Base-by-base conservation (phyloP, 148 eudicot species). In the Fagopyrum homotropicum region DNA sequence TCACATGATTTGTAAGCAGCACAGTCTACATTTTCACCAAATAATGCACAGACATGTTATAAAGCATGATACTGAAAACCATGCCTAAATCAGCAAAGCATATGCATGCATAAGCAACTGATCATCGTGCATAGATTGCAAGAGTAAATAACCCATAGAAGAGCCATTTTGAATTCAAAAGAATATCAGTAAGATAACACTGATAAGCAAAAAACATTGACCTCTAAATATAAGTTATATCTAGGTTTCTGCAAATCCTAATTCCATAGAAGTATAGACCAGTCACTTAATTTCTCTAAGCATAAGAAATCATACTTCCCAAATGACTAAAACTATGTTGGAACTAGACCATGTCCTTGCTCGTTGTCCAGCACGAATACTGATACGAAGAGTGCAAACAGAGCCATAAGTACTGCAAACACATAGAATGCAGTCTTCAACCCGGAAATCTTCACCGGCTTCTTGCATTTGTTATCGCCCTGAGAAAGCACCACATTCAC, bases 261-360 rank as follows among this genome's bases (percentile, higher is more conserved):
- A 35, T 5, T 15, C 71, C 17, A 40, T 46, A 66, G 14, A 40
- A 35, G 40, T 35, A 35, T 35, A 0, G 1, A 35, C 0, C 40
- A 35, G 40, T 35, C 8, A 11, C 29, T 66, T 3, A 15, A 4
- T 14, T 35, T 35, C 71, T 66, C 46, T 4, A 5, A 61, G 22
- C 14, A 74, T 17, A 63, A 77, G 75, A 48, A 74, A 69, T n/a
- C 40, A 64, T 59, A 76, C 40, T 64, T 14, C 59, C 11, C 6
- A 17, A 56, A 22, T 22, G 22, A 52, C 45, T 43, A 59, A 73
- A 56, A n/a, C 84, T 88, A 93, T 70, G 98, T 94, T 73, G 98
- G 98, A 75, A 90, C 93, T 45, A 89, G 85, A 68, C 75, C 61
- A 68, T 7, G 49, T 17, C 78, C 78, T 76, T 83, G 83, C 47